Evolutionary conservation across 345 rosid genomes (phyloP).

Genomic region (Camelina sativa): DNA sequence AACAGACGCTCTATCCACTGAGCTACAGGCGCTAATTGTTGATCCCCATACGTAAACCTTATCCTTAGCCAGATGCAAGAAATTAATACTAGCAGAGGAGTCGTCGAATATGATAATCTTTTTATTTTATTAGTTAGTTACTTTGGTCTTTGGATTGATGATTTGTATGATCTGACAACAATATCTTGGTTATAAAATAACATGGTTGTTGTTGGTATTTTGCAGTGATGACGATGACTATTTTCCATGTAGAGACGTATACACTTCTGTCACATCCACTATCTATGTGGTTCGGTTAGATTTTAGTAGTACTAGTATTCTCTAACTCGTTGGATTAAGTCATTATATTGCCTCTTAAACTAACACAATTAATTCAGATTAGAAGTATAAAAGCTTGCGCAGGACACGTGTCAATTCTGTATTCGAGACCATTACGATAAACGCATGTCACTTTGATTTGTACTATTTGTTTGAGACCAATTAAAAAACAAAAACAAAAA

Average conservation of each 20-base stretch:
- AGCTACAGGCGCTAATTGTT: constrained; percentile 68
- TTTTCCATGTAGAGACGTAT: constrained; percentile 19
- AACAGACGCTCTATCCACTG: constrained; percentile 99
- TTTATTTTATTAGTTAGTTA: not conserved
- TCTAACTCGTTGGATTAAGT: constrained; percentile 34
- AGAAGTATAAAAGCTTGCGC: not conserved
- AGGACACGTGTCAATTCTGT: not conserved
- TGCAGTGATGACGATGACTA: constrained; percentile 9
- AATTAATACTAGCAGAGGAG: too few species aligned
- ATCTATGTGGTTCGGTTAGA: constrained; percentile 38
- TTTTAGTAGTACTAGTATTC: not conserved
- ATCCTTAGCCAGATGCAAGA: too few species aligned
- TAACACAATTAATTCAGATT: not conserved
- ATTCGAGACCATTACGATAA: not conserved
- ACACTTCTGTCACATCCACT: constrained; percentile 35
- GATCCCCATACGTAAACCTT: too few species aligned
- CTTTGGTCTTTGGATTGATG: too few species aligned
- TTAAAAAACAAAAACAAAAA: not conserved
- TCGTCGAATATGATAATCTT: not conserved
- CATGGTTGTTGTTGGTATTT: not conserved
- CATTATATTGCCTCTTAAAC: not conserved
- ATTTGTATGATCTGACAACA: not conserved
- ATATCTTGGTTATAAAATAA: not conserved
- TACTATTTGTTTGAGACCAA: not conserved
- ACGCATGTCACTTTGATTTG: constrained; percentile 2